Conservation (phyloP, 805 yeast genomes). For the Cyberlindnera bimundalis region DNA sequence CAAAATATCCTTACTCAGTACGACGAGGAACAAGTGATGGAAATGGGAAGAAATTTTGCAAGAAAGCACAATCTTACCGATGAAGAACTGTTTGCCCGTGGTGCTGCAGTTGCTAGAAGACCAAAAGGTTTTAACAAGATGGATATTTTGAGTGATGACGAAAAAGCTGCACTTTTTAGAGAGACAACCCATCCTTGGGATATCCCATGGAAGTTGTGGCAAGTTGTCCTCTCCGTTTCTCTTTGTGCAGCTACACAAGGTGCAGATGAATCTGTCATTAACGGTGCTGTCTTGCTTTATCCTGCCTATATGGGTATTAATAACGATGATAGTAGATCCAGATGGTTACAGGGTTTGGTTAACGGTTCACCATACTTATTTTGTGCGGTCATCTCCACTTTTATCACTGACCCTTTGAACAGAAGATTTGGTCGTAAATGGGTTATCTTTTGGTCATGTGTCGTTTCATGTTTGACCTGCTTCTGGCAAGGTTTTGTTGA, state of each 20-base stretch:
- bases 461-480: slow-evolving; percentile 56
- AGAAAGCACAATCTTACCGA: slow-evolving; percentile 43
- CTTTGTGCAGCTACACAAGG: slow-evolving; percentile 80
- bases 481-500: slow-evolving; percentile 62
- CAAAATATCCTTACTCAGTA: slow-evolving; percentile 53
- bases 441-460: slow-evolving; percentile 62
- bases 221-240: slow-evolving; percentile 62
- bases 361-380: slow-evolving; percentile 71
- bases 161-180: slow-evolving; percentile 45
- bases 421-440: slow-evolving; percentile 57
- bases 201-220: slow-evolving; percentile 42
- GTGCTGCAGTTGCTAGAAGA: slow-evolving; percentile 63
- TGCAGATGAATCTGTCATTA: slow-evolving; percentile 74
- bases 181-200: slow-evolving; percentile 48
- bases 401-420: slow-evolving; percentile 61
- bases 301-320: slow-evolving; percentile 53
- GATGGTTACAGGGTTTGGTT: slow-evolving; percentile 59
- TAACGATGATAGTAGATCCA: slow-evolving; percentile 42
- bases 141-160: slow-evolving; percentile 52
- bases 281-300: slow-evolving; percentile 66
- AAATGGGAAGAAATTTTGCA: slow-evolving; percentile 69
- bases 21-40: slow-evolving; percentile 59
- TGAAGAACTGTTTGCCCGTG: slow-evolving; percentile 56
- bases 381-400: slow-evolving; percentile 57
- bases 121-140: slow-evolving; percentile 58